Conservation (phyloP, 2,329 filamentous ascomycete genomes). For the Xylariaceae sp. region DNA sequence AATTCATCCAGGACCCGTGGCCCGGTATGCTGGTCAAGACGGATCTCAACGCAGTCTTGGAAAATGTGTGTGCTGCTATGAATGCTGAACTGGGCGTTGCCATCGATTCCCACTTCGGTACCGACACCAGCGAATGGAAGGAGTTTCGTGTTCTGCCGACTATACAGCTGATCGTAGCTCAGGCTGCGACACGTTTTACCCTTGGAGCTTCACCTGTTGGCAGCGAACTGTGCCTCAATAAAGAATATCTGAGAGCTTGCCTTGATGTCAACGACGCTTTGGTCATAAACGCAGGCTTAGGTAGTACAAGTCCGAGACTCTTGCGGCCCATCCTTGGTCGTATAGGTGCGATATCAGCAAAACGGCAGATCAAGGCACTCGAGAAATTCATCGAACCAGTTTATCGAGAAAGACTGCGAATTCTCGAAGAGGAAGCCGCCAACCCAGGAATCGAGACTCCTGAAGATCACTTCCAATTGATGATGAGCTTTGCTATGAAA, state of each 20-base stretch:
- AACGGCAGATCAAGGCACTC: slow-evolving; percentile 22
- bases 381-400: slow-evolving; percentile 24
- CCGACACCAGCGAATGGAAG: slow-evolving; percentile 31
- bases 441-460: slow-evolving; percentile 24
- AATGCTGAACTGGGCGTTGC: slow-evolving; percentile 33
- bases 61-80: slow-evolving; percentile 32
- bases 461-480: slow-evolving; percentile 39
- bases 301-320: slow-evolving; percentile 8
- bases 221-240: slow-evolving; percentile 30
- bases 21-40: slow-evolving; percentile 32
- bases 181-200: slow-evolving; percentile 21
- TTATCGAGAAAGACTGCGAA: slow-evolving; percentile 17
- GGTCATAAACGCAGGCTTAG: slow-evolving; percentile 9
- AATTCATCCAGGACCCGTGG: slow-evolving; percentile 21
- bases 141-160: slow-evolving; percentile 29
- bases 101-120: slow-evolving; percentile 34
- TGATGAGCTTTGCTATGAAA: slow-evolving; percentile 36
- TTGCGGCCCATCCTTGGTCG: slow-evolving; percentile 13
- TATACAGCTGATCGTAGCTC: slow-evolving; percentile 29
- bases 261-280: slow-evolving; percentile 13
- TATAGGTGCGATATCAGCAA: slow-evolving; percentile 15
- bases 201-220: slow-evolving; percentile 25
- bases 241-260: slow-evolving; percentile 18
- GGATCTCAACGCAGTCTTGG: slow-evolving; percentile 33
- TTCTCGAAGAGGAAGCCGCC: slow-evolving; percentile 16